Percentiles rank a stretch among this genome's conserved stretches.
Evolutionary conservation across 345 rosid genomes (phyloP).

Genomic region (Eucalyptus victrix): DNA sequence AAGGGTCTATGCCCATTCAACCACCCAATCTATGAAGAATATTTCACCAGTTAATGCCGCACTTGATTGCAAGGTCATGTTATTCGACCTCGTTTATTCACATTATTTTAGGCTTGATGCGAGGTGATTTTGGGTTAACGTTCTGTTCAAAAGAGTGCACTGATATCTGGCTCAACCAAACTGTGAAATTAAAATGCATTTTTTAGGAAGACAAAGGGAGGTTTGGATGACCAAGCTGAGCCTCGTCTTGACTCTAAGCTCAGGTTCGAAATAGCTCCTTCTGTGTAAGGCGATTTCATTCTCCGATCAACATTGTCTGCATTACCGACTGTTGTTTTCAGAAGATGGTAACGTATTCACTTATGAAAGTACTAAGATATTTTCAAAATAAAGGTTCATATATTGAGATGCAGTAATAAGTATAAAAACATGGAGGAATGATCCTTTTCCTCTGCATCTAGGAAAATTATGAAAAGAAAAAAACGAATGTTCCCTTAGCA

Average conservation of each 20-base stretch:
- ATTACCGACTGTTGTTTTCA: neutral
- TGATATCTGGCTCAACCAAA: neutral
- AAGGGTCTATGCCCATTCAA: neutral
- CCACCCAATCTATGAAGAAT: neutral
- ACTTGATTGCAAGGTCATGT: neutral
- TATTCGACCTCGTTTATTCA: neutral
- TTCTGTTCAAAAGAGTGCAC: neutral
- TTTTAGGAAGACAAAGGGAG: neutral
- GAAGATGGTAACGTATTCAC: neutral
- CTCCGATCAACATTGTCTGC: neutral
- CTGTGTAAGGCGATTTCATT: neutral
- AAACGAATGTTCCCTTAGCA: neutral
- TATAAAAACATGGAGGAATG: neutral
- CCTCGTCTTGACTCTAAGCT: neutral
- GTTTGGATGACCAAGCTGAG: neutral
- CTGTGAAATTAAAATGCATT: neutral
- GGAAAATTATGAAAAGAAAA: neutral
- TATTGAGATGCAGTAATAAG: neutral
- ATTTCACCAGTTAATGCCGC: neutral
- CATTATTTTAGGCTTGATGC: neutral
- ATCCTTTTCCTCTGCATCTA: neutral
- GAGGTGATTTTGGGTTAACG: neutral
- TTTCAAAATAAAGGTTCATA: neutral
- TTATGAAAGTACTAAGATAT: neutral
- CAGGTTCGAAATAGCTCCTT: neutral